These are phyloP conservation scores for Arachnopeziza araneosa DNA, from an alignment of 2,329 filamentous ascomycete species.

Conservation along the genomic window DNA sequence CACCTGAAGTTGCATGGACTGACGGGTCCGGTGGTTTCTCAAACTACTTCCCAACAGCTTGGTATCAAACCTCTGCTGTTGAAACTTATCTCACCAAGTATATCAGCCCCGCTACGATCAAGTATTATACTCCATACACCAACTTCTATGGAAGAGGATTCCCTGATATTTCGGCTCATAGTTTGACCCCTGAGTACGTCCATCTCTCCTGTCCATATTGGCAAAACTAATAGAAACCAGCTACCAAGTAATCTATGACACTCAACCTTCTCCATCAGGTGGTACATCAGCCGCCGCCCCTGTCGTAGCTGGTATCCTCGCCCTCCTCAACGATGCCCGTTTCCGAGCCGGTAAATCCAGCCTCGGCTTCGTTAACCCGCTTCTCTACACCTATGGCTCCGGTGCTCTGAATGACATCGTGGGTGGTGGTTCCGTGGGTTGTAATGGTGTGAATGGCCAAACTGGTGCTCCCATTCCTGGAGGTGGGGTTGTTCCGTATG, in stretches of 20 bases:
- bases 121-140: slow-evolving; percentile 41
- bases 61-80: slow-evolving; percentile 41
- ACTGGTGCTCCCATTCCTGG: slow-evolving; percentile 3
- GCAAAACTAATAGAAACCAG: slow-evolving; percentile 1
- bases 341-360: slow-evolving; percentile 41
- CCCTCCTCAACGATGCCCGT: slow-evolving; percentile 56
- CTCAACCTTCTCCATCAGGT: slow-evolving; percentile 30
- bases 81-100: slow-evolving; percentile 34
- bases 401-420: slow-evolving; percentile 35
- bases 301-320: slow-evolving; percentile 49
- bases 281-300: slow-evolving; percentile 52
- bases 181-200: slow-evolving; percentile 12
- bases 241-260: slow-evolving; percentile 11
- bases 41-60: slow-evolving; percentile 40
- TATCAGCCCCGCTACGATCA: slow-evolving; percentile 31
- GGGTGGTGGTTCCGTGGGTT: slow-evolving; percentile 32
- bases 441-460: slow-evolving; percentile 23
- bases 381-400: slow-evolving; percentile 31
- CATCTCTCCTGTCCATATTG: neutral
- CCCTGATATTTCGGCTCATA: slow-evolving; percentile 43
- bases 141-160: slow-evolving; percentile 41
- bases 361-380: slow-evolving; percentile 38
- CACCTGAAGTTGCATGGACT: slow-evolving; percentile 35
- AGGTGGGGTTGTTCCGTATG: slow-evolving; percentile 15
- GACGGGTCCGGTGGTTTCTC: slow-evolving; percentile 50